Conservation (phyloP, 2,329 filamentous ascomycete genomes). For the Colletotrichum lupini region DNA sequence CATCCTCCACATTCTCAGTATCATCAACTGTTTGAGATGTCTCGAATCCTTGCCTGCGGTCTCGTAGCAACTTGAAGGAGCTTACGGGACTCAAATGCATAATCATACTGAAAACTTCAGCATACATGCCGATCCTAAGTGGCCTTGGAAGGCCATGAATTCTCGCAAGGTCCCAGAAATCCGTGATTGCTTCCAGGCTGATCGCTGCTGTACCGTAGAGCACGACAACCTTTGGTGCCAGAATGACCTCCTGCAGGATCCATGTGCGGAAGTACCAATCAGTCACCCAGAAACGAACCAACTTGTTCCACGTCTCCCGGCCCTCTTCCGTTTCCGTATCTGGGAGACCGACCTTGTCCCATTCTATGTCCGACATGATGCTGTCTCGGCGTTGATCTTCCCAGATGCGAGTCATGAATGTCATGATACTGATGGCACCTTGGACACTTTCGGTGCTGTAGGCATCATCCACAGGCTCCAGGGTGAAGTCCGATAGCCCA, state of each 20-base stretch:
- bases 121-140: slow-evolving; percentile 9
- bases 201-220: slow-evolving; percentile 1
- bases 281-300: slow-evolving; percentile 12
- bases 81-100: slow-evolving; percentile 11
- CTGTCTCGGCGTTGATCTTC: background rate
- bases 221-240: slow-evolving; percentile 15
- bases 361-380: slow-evolving; percentile 6
- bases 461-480: background rate
- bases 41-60: background rate
- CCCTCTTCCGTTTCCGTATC: background rate
- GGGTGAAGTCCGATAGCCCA: background rate
- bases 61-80: slow-evolving; percentile 11
- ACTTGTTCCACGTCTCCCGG: background rate
- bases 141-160: background rate
- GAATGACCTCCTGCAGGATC: slow-evolving; percentile 26
- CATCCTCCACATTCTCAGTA: background rate
- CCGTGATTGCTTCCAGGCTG: slow-evolving; percentile 15
- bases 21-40: too few relatives aligned
- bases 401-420: slow-evolving; percentile 13
- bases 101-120: slow-evolving; percentile 10
- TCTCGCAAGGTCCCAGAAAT: slow-evolving; percentile 14
- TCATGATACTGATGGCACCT: slow-evolving; percentile 23
- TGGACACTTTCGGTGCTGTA: background rate
- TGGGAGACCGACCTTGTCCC: background rate
- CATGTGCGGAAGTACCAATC: slow-evolving; percentile 30